Evolutionary conservation across 441 rosid genomes (phyloP).

Genomic region (Dalechampia spathulata): DNA sequence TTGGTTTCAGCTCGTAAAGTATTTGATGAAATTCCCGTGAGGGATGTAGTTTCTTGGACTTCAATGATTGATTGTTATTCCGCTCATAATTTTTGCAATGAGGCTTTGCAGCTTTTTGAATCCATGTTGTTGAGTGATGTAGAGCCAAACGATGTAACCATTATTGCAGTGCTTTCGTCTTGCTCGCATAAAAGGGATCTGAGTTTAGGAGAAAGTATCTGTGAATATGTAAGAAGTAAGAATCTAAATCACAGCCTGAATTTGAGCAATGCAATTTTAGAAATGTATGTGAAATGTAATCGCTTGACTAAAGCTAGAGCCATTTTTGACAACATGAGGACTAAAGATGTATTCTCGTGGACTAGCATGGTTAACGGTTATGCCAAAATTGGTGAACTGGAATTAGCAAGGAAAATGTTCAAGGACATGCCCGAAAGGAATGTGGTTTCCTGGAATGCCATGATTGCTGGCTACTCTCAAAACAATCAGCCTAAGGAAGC

Average conservation of each 20-base stretch:
- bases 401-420: conserved; percentile 9
- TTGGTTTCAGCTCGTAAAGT: conserved; percentile 9
- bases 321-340: conserved; percentile 7
- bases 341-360: conserved; percentile 13
- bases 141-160: conserved; percentile 13
- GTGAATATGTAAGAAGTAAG: conserved; percentile 3
- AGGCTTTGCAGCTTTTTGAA: conserved; percentile 8
- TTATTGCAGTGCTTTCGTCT: conserved; percentile 12
- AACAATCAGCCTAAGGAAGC: conserved; percentile 13
- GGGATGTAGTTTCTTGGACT: conserved; percentile 17
- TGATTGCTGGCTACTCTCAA: conserved; percentile 17
- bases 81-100: background rate
- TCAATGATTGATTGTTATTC: conserved; percentile 13
- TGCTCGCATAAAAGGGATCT: conserved; percentile 10
- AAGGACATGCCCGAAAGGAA: conserved; percentile 14
- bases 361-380: conserved; percentile 15
- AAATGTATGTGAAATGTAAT: conserved; percentile 15
- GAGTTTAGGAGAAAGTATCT: conserved; percentile 2
- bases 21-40: conserved; percentile 12
- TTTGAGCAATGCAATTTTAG: conserved; percentile 13
- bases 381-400: conserved; percentile 11
- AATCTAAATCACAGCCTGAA: background rate
- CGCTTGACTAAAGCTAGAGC: conserved; percentile 8
- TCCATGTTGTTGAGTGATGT: conserved; percentile 13
- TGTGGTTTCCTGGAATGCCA: conserved; percentile 16